Evolutionary conservation across 495 filamentous ascomycete species (phyloP).

Genomic region (Paragyromitra xinjiangensis): DNA sequence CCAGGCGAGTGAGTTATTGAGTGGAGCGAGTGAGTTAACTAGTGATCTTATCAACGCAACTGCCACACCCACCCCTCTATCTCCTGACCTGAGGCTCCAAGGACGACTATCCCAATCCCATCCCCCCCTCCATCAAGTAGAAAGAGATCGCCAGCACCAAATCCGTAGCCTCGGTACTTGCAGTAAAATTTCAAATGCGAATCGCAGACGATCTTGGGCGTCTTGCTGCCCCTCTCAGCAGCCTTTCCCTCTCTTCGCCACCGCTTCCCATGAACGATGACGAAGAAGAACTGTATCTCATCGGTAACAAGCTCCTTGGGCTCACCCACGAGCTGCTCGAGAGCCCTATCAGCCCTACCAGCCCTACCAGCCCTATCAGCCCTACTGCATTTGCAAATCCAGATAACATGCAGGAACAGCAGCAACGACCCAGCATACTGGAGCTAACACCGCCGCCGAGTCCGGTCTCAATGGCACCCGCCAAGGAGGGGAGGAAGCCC

Average conservation of each 20-base stretch:
- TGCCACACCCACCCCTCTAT: conserved; percentile 3
- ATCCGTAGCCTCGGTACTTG: background rate
- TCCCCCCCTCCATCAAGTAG: conserved; percentile 2
- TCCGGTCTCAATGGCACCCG: conserved; percentile 12
- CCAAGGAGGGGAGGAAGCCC: background rate
- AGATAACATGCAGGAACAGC: conserved; percentile 6
- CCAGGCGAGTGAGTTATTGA: background rate
- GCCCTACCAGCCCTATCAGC: background rate
- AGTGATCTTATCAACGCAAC: conserved; percentile 13
- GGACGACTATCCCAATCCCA: conserved; percentile 13
- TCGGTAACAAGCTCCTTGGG: conserved; percentile 28
- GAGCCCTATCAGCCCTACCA: background rate
- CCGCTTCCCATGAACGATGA: conserved; percentile 22
- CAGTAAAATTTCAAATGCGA: conserved; percentile 23
- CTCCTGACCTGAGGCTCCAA: background rate
- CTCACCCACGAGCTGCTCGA: conserved; percentile 40
- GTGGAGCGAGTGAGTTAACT: background rate
- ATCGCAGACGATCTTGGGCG: conserved; percentile 11
- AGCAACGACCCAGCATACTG: conserved; percentile 29
- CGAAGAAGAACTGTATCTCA: conserved; percentile 36
- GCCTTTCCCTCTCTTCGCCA: background rate
- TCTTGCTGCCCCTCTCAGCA: background rate
- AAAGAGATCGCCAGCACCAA: conserved; percentile 4
- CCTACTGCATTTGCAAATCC: background rate
- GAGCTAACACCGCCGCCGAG: conserved; percentile 53